A percentile compares a stretch with the other conserved stretches of the same genome.
Evolutionary conservation across 192 early-diverging fungal species (phyloP).

Genomic region (Backusella macrospora): DNA sequence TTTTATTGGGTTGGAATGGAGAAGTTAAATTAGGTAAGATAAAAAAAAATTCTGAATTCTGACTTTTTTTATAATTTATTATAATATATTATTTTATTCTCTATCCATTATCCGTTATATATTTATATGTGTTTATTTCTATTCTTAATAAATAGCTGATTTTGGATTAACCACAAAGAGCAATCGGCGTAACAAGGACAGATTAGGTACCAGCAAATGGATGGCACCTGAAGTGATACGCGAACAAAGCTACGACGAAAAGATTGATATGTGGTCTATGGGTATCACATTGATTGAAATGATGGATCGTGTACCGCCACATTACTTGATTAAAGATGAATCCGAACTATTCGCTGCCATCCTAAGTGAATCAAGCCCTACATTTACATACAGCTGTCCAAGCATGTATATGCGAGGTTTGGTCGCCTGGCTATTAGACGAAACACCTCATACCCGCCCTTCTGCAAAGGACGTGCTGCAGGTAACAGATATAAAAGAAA

Average conservation of each 20-base stretch:
- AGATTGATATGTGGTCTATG: conserved; percentile 53
- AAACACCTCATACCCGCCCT: conserved; percentile 32
- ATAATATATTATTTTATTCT: conserved; percentile 4
- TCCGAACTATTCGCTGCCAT: conserved; percentile 35
- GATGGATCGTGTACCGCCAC: conserved; percentile 50
- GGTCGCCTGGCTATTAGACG: conserved; percentile 44
- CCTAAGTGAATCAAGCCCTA: conserved; percentile 37
- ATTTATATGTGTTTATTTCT: neutral
- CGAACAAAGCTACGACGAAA: conserved; percentile 47
- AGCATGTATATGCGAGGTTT: conserved; percentile 42
- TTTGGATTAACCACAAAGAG: conserved; percentile 41
- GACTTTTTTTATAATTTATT: neutral
- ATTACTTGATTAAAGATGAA: conserved; percentile 42
- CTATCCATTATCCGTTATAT: conserved; percentile 8
- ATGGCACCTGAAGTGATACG: conserved; percentile 57
- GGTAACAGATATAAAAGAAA: conserved; percentile 21
- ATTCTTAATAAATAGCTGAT: conserved; percentile 30
- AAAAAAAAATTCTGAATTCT: neutral
- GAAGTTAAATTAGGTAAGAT: conserved; percentile 48
- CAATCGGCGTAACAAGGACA: conserved; percentile 36
- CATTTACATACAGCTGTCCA: conserved; percentile 40
- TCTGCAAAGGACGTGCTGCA: conserved; percentile 36
- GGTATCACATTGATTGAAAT: conserved; percentile 54
- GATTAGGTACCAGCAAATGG: conserved; percentile 46
- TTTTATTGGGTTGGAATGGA: conserved; percentile 44